Conservation (phyloP, 345 rosid genomes). For the Eucalyptus victrix region DNA sequence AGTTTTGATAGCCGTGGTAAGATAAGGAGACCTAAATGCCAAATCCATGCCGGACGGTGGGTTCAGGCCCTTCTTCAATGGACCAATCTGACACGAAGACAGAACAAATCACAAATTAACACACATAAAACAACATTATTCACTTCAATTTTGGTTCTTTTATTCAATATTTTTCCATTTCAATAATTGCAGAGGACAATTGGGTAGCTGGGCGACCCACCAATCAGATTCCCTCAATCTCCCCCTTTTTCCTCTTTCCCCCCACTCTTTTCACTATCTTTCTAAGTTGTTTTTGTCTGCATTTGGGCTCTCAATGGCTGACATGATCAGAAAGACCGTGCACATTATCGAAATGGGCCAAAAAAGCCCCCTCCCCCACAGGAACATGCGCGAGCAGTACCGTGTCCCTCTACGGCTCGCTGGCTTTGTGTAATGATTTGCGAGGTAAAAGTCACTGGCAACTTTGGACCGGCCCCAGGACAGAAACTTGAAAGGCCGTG, state of each 20-base stretch:
- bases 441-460: neutral
- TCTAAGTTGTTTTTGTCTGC: neutral
- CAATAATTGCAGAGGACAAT: neutral
- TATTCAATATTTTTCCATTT: neutral
- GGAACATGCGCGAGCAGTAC: neutral
- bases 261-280: neutral
- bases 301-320: neutral
- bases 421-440: neutral
- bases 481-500: neutral
- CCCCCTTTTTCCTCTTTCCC: neutral
- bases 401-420: neutral
- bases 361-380: neutral
- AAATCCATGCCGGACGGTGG: conserved; percentile 62
- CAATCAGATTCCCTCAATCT: neutral
- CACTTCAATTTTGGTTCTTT: neutral
- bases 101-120: neutral
- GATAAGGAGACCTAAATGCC: conserved; percentile 37
- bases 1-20: conserved; percentile 42
- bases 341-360: neutral
- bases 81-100: conserved; percentile 41
- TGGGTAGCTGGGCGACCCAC: neutral
- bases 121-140: neutral
- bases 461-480: neutral
- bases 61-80: conserved; percentile 73
- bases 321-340: neutral